These are phyloP conservation scores for Brassica carinata DNA, from an alignment of 345 rosid genomes.

Conservation along the genomic window DNA sequence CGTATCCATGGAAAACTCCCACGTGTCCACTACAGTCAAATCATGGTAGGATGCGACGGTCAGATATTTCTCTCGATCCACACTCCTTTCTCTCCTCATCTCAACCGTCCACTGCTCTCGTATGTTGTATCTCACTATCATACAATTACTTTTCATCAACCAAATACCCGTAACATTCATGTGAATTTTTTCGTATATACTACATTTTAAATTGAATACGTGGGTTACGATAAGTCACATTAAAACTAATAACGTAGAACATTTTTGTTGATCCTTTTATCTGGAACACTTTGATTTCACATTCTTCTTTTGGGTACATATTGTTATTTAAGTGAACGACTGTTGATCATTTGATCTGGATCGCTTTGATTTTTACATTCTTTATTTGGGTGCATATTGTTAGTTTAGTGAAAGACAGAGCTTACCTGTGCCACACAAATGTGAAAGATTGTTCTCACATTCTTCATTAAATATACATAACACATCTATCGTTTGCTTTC, in stretches of 20 bases:
- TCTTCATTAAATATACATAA: conserved; percentile 20
- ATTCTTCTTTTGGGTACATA: conserved; percentile 5
- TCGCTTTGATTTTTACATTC: neutral
- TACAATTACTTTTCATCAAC: conserved; percentile 3
- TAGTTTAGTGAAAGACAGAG: conserved; percentile 3
- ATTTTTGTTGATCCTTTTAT: neutral
- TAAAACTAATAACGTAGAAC: conserved; percentile 8
- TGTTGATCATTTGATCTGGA: neutral
- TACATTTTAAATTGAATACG: neutral
- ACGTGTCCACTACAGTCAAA: conserved; percentile 21
- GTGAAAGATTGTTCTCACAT: conserved; percentile 24
- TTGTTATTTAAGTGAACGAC: neutral
- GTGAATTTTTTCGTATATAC: neutral
- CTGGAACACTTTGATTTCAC: conserved; percentile 7
- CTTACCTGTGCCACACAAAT: conserved; percentile 15
- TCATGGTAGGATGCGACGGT: conserved; percentile 30
- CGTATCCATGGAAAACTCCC: conserved; percentile 4
- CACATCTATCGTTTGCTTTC: neutral
- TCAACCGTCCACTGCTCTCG: conserved; percentile 34
- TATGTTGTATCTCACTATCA: conserved; percentile 21
- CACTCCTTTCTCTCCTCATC: conserved; percentile 24
- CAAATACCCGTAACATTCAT: neutral
- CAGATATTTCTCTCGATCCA: conserved; percentile 15
- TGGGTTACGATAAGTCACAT: neutral
- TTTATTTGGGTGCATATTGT: neutral